Evolutionary conservation across 2,329 filamentous ascomycete genomes (phyloP).

Genomic region (Pestalotiopsis sp.): DNA sequence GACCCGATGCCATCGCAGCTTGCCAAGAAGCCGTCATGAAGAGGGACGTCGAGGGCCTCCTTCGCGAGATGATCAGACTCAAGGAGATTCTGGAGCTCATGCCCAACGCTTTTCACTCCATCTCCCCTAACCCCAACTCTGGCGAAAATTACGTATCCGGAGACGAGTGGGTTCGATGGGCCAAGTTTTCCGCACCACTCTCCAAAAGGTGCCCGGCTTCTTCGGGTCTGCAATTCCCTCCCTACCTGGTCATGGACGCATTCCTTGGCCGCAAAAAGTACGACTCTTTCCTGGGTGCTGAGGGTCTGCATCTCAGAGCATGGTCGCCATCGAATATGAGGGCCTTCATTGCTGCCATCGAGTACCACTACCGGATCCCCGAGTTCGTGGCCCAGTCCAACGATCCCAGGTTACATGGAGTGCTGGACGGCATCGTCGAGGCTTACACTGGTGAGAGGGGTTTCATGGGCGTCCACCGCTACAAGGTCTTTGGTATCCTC

Average conservation of each 20-base stretch:
- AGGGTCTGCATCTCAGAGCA: conserved; percentile 54
- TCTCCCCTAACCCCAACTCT: conserved; percentile 54
- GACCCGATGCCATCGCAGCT: conserved; percentile 52
- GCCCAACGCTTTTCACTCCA: conserved; percentile 57
- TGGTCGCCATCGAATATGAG: conserved; percentile 57
- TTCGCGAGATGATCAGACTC: conserved; percentile 51
- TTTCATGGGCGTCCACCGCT: conserved; percentile 59
- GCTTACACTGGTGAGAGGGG: conserved; percentile 57
- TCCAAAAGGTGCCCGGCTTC: conserved; percentile 53
- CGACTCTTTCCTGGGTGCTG: conserved; percentile 52
- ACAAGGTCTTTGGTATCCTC: conserved; percentile 59
- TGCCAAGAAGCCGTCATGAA: conserved; percentile 59
- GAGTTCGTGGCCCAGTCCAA: conserved; percentile 54
- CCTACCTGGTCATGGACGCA: conserved; percentile 57
- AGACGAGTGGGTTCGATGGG: conserved; percentile 53
- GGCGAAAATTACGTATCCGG: conserved; percentile 53
- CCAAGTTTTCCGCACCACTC: conserved; percentile 52
- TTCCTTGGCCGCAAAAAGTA: conserved; percentile 55
- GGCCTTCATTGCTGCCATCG: conserved; percentile 57
- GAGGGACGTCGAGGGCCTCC: conserved; percentile 49
- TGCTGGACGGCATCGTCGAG: conserved; percentile 57
- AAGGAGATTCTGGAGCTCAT: conserved; percentile 57
- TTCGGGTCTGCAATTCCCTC: conserved; percentile 54
- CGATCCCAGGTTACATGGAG: conserved; percentile 52
- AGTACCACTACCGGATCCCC: conserved; percentile 56